Evolutionary conservation across 2,329 filamentous ascomycete genomes (phyloP), one percentile per base, ranked within the genome.

Genomic region (Ramularia collo-cygni): DNA sequence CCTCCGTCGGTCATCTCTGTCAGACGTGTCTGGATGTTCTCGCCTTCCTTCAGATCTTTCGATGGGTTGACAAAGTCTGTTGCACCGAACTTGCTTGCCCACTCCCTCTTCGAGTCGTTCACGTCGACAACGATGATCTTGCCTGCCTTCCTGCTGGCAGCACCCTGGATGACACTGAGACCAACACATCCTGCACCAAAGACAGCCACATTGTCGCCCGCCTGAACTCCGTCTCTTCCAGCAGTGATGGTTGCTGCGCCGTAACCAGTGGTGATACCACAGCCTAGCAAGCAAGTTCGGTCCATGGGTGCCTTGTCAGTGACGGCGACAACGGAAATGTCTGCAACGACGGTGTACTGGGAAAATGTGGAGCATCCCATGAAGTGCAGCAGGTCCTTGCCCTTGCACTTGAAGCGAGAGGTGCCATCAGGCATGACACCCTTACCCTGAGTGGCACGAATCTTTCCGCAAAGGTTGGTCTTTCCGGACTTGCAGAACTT

Each of bases 401-500:
- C 92, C 68, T 90, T 92, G 76, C 83, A 88, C 68, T 78, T 86
- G 80, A 96, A 95, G 58, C 92, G 85, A 42, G 84, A 83, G 52
- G 90, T 96, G 58, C 90, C 90, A 66, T 98, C 92, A 42, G 92
- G 92, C 89, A 98, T 95, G 55, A 95, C 79, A 61, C 92, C 92
- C 67, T 81, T 84, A 58, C 92, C 92, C 71, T 98, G 92, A 31
- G 92, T 96, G 32, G 87, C 86, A 58, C 92, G 83, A 68, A 98
- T 98, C 79, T 96, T 96, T 66, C 92, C 92, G 71, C 90, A 96
- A 43, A 96, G 83, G 71, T 96, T 95, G 59, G 90, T 96, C 81
- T 98, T 98, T 71, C 90, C 92, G 29, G 90, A 96, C 69, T 87
- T 92, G 83, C 92, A 98, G 77, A 96, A 96, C 74, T 96, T 96